phyloP scores from a whole-genome alignment of 1,139 yeast genomes.

The Yamadazyma triangularis region DNA sequence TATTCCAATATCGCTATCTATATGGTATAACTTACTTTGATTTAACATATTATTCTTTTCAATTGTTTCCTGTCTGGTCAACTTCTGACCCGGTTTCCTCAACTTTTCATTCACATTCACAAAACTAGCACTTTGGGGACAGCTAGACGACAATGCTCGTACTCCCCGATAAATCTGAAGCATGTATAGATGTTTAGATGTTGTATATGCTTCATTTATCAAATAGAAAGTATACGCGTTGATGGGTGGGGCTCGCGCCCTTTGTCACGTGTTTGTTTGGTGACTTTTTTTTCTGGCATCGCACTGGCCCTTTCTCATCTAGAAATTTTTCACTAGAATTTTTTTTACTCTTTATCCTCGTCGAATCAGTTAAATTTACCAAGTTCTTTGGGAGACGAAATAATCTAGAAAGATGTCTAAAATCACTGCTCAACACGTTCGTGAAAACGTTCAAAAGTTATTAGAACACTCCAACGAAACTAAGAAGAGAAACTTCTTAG shows the following conservation, averaged over 20 bases:
- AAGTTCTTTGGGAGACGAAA: slow-evolving; percentile 69
- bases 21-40: slow-evolving; percentile 21
- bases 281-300: too few relatives aligned
- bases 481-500: slow-evolving; percentile 99
- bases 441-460: slow-evolving; percentile 93
- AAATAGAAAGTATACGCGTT: too few relatives aligned
- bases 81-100: background rate
- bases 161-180: background rate
- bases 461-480: slow-evolving; percentile 88
- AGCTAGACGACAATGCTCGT: background rate
- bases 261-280: too few relatives aligned
- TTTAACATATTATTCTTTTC: slow-evolving; percentile 19
- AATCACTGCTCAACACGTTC: slow-evolving; percentile 88
- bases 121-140: background rate
- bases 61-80: slow-evolving; percentile 22
- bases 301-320: background rate
- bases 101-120: background rate
- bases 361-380: slow-evolving; percentile 48
- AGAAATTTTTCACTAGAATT: slow-evolving; percentile 3
- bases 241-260: too few relatives aligned
- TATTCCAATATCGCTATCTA: slow-evolving; percentile 26
- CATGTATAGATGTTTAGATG: too few relatives aligned
- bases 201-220: too few relatives aligned
- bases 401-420: slow-evolving; percentile 69
- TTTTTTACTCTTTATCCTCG: slow-evolving; percentile 30